Percentiles rank a stretch among this genome's conserved stretches.
These are phyloP conservation scores for Coemansia sp. DNA, from an alignment of 192 early-diverging fungal species.

Conservation along the genomic window DNA sequence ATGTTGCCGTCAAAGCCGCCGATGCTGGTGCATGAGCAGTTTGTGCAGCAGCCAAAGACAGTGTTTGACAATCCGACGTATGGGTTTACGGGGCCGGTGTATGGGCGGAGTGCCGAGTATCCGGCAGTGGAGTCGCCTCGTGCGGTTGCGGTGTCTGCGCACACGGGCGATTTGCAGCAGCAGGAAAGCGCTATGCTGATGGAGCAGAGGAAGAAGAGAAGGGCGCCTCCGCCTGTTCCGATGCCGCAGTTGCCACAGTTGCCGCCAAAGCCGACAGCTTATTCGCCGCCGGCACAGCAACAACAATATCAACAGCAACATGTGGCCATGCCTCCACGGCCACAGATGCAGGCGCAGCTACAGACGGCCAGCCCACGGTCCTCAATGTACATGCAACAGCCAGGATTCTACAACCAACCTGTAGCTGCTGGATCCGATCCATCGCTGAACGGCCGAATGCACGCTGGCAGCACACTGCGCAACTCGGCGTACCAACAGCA, in stretches of 20 bases:
- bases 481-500: slow-evolving; percentile 24
- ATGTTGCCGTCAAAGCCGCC: slow-evolving; percentile 2
- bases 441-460: slow-evolving; percentile 47
- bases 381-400: slow-evolving; percentile 9
- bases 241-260: neutral
- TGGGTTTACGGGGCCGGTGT: slow-evolving; percentile 40
- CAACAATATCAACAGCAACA: neutral
- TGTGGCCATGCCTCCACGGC: neutral
- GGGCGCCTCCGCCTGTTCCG: slow-evolving; percentile 2
- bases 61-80: slow-evolving; percentile 59
- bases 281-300: neutral
- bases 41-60: slow-evolving; percentile 35
- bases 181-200: neutral
- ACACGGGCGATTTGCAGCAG: neutral
- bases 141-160: neutral
- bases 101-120: slow-evolving; percentile 8
- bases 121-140: slow-evolving; percentile 12
- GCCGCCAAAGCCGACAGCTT: neutral
- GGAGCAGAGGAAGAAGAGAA: too few relatives aligned
- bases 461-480: slow-evolving; percentile 34
- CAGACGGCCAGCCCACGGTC: neutral
- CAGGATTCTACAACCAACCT: slow-evolving; percentile 32
- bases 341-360: neutral
- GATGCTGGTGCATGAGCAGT: slow-evolving; percentile 1
- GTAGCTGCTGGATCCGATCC: slow-evolving; percentile 46